These are phyloP conservation scores for Cutaneotrichosporon cutaneum DNA, from an alignment of 1,284 basidiomycete genomes.

Conservation along the genomic window DNA sequence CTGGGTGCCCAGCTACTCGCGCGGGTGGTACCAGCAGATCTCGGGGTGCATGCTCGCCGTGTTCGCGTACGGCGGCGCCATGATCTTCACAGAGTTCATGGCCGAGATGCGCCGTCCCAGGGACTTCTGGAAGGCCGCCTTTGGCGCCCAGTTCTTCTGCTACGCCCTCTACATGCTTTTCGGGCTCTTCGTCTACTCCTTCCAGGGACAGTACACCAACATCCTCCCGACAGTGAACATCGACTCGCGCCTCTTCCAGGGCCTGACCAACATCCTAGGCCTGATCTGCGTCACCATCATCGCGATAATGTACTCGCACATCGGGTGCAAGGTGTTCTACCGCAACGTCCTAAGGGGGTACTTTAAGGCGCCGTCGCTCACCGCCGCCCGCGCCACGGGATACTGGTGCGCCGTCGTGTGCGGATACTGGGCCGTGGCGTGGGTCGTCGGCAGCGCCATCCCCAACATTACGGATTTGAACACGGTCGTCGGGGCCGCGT, in stretches of 20 bases:
- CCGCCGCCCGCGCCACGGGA: conserved; percentile 55
- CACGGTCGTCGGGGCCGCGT: conserved; percentile 57
- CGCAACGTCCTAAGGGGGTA: conserved; percentile 55
- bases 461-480: conserved; percentile 62
- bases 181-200: conserved; percentile 57
- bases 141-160: conserved; percentile 61
- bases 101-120: conserved; percentile 68
- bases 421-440: conserved; percentile 55
- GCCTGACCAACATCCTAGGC: conserved; percentile 58
- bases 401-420: conserved; percentile 51
- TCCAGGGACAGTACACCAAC: conserved; percentile 62
- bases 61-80: conserved; percentile 58
- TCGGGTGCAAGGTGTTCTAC: conserved; percentile 43
- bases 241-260: conserved; percentile 55
- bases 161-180: conserved; percentile 53
- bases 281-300: conserved; percentile 56
- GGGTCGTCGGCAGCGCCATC: conserved; percentile 62
- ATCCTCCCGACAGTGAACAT: conserved; percentile 64
- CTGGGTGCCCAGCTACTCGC: conserved; percentile 53
- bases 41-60: conserved; percentile 63
- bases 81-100: conserved; percentile 62
- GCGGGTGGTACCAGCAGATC: conserved; percentile 51
- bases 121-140: conserved; percentile 71
- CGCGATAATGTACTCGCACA: conserved; percentile 65
- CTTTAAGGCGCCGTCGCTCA: conserved; percentile 61